A percentile compares a stretch with the other conserved stretches of the same genome.
Evolutionary conservation across 768 basidiomycete genomes (phyloP).

Genomic region (Lactifluus volemus): DNA sequence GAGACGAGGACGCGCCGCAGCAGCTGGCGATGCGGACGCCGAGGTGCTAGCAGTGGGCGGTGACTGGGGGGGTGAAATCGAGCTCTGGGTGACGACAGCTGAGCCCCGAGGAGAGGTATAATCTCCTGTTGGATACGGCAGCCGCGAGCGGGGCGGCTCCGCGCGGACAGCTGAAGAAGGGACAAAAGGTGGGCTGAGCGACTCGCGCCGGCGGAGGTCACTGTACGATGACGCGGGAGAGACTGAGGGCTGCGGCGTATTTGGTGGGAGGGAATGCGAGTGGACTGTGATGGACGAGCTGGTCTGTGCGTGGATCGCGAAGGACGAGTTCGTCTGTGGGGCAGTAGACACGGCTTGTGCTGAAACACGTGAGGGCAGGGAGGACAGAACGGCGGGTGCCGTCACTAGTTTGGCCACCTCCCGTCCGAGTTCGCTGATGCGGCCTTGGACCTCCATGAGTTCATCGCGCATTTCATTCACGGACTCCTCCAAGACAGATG

Average conservation of each 20-base stretch:
- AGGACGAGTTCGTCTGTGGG: conserved; percentile 41
- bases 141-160: conserved; percentile 38
- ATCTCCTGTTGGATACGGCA: conserved; percentile 80
- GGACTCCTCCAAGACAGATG: conserved; percentile 30
- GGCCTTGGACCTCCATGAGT: conserved; percentile 62
- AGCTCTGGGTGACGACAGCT: conserved; percentile 27
- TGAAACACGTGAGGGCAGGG: conserved; percentile 40
- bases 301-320: conserved; percentile 30
- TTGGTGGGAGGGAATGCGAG: conserved; percentile 24
- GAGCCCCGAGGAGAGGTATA: conserved; percentile 60
- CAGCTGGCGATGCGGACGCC: conserved; percentile 15
- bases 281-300: conserved; percentile 25
- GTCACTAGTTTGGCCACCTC: conserved; percentile 72
- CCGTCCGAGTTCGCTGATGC: conserved; percentile 64
- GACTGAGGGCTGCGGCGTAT: conserved; percentile 26
- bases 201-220: conserved; percentile 39
- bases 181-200: conserved; percentile 46
- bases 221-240: conserved; percentile 10
- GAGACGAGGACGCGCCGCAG: conserved; percentile 27
- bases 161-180: conserved; percentile 35
- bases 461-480: conserved; percentile 56
- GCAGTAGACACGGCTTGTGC: conserved; percentile 35
- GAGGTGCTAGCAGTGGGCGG: conserved; percentile 31
- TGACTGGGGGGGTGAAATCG: conserved; percentile 47
- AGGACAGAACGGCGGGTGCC: conserved; percentile 42